These are phyloP conservation scores for Galerina sulciceps DNA, from an alignment of 768 basidiomycete genomes.

Conservation along the genomic window DNA sequence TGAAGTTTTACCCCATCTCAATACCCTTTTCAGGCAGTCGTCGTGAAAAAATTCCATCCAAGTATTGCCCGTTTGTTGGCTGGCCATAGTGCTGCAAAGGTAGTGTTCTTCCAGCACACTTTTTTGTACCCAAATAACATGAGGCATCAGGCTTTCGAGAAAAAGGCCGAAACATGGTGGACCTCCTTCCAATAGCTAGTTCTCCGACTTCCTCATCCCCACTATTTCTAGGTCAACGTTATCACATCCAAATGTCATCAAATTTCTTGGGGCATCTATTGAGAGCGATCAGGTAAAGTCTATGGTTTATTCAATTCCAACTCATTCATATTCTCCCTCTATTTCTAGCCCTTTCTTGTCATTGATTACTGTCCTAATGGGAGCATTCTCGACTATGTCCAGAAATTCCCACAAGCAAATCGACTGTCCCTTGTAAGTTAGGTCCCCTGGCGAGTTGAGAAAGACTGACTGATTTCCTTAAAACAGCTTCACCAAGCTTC, in stretches of 20 bases:
- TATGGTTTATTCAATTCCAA: background rate
- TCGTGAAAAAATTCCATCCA: constrained; percentile 5
- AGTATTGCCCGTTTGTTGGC: background rate
- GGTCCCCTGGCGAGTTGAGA: background rate
- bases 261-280: background rate
- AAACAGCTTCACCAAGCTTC: constrained; percentile 2
- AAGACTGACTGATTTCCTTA: background rate
- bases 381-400: constrained; percentile 1
- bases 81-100: background rate
- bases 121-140: background rate
- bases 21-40: constrained; percentile 1
- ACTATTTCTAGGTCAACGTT: background rate
- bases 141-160: background rate
- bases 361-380: background rate
- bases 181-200: no score
- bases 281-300: background rate
- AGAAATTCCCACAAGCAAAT: background rate
- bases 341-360: background rate
- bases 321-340: background rate
- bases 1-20: background rate
- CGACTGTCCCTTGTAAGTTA: background rate
- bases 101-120: background rate
- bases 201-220: no score
- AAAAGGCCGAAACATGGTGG: background rate
- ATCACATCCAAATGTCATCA: background rate